Base-by-base conservation (phyloP, 495 filamentous ascomycete genomes). In the Trypethelium eluteriae region DNA sequence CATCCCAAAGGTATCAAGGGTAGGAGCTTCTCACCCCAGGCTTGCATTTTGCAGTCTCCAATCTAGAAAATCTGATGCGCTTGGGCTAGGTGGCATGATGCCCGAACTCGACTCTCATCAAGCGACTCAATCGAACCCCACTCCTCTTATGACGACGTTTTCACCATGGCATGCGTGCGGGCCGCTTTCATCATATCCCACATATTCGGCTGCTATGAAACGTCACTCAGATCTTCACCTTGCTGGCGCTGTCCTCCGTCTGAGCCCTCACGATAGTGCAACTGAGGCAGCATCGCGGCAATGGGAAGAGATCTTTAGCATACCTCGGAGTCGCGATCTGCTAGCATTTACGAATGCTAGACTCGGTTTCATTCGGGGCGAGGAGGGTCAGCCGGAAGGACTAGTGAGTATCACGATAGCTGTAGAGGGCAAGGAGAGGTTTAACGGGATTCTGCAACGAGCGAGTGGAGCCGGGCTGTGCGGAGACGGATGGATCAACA, bases 1-100 rank as follows among this genome's bases (percentile, higher is more conserved):
- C 73, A 75, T 63, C 73, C 73, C 1, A 75, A 72, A 47, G 73
- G 73, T 12, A 71, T 75, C 35, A 71, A 70, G 66, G 72, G 72
- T 70, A 66, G 5, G 56, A 38, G n/a, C 16, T 18, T 36, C 14
- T 38, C 65, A 11, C 34, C 18, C 14, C 38, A 53, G 12, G 18
- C 7, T 39, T 47, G 7, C 34, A 3, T 34, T 2, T 16, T 47
- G 12, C 34, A 38, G 7, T 3, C 62, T 5, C 5, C 38, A 63
- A 14, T 10, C 11, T 10, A n/a, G 32, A 25, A 63, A 47, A 7
- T 7, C 18, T 11, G 10, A 63, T 3, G 18, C 35, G 53, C 7
- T 35, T 32, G 25, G 34, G 34, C 18, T 38, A 73, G 73, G 73
- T 25, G 72, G 73, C 47, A 67, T 74, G 56, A 75, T 75, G 56